Evolutionary conservation across 176 grass and related monocot genomes (phyloP).

Genomic region (Melocanna baccifera): DNA sequence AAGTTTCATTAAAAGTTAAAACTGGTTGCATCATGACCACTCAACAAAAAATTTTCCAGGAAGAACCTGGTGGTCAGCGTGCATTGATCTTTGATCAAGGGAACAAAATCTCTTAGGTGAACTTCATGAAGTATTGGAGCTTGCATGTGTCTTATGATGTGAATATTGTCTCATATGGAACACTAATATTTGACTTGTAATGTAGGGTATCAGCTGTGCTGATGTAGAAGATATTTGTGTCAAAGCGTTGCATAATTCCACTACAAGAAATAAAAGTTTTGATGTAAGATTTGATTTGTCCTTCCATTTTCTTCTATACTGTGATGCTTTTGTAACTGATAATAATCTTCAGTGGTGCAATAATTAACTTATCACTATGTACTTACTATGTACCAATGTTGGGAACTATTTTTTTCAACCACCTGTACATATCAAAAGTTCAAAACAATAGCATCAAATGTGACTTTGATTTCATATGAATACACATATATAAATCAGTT

Average conservation of each 20-base stretch:
- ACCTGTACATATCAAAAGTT: too few relatives aligned
- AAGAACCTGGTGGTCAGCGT: slow-evolving; percentile 98
- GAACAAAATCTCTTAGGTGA: slow-evolving; percentile 92
- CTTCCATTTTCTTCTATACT: not conserved
- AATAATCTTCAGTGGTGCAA: not conserved
- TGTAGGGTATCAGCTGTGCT: slow-evolving; percentile 89
- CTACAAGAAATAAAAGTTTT: slow-evolving; percentile 96
- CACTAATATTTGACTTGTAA: slow-evolving; percentile 22
- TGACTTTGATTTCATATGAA: too few relatives aligned
- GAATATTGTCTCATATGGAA: not conserved
- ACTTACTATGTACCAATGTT: too few relatives aligned
- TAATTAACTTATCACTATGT: not conserved
- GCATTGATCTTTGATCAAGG: slow-evolving; percentile 99
- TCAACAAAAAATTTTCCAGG: slow-evolving; percentile 41
- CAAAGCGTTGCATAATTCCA: slow-evolving; percentile 94
- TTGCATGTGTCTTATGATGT: not conserved
- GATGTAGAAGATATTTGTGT: slow-evolving; percentile 99
- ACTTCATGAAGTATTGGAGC: not conserved
- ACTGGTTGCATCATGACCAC: not conserved
- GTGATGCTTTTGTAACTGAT: slow-evolving; percentile 1
- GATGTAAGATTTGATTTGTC: slow-evolving; percentile 33
- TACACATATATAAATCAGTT: too few relatives aligned
- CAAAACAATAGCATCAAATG: too few relatives aligned
- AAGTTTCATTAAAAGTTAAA: not conserved
- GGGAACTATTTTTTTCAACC: too few relatives aligned